Evolutionary conservation across 805 yeast genomes (phyloP).

Genomic region (Diddensiella santjacobensis): DNA sequence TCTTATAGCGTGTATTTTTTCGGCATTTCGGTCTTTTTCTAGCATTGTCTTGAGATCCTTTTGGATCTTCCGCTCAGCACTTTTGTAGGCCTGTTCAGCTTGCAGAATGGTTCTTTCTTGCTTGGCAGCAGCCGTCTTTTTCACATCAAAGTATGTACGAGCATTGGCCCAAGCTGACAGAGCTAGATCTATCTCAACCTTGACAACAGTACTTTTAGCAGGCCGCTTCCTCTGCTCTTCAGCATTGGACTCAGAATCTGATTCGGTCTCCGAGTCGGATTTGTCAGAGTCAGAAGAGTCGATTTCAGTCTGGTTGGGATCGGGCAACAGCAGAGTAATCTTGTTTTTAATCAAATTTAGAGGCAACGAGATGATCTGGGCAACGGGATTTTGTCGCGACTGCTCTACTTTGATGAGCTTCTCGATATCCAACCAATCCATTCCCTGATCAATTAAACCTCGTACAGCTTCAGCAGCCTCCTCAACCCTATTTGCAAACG

Average conservation of each 20-base stretch:
- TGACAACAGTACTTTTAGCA: constrained; percentile 29
- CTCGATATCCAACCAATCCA: constrained; percentile 93
- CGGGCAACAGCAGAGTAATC: constrained; percentile 54
- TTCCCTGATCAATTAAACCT: constrained; percentile 66
- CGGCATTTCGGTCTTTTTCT: constrained; percentile 51
- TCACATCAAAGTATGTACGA: constrained; percentile 69
- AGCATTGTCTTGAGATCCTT: constrained; percentile 62
- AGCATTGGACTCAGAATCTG: constrained; percentile 32
- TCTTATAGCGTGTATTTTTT: constrained; percentile 55
- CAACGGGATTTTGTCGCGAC: constrained; percentile 58
- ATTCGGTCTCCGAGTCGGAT: constrained; percentile 36
- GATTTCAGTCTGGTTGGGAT: constrained; percentile 37
- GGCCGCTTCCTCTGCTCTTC: constrained; percentile 26
- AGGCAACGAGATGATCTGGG: constrained; percentile 59
- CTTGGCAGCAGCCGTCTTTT: constrained; percentile 70
- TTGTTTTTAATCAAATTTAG: constrained; percentile 66
- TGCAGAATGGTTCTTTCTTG: constrained; percentile 76
- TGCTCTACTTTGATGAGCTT: constrained; percentile 68
- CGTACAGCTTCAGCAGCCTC: constrained; percentile 67
- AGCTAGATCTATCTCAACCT: constrained; percentile 62
- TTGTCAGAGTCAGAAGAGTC: constrained; percentile 32
- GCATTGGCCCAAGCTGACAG: constrained; percentile 88
- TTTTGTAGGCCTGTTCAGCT: constrained; percentile 72
- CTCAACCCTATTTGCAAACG: constrained; percentile 66
- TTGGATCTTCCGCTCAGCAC: constrained; percentile 73